Conservation (phyloP, 2,329 filamentous ascomycete species). For the Arthrobotrys pseudoclavata region DNA sequence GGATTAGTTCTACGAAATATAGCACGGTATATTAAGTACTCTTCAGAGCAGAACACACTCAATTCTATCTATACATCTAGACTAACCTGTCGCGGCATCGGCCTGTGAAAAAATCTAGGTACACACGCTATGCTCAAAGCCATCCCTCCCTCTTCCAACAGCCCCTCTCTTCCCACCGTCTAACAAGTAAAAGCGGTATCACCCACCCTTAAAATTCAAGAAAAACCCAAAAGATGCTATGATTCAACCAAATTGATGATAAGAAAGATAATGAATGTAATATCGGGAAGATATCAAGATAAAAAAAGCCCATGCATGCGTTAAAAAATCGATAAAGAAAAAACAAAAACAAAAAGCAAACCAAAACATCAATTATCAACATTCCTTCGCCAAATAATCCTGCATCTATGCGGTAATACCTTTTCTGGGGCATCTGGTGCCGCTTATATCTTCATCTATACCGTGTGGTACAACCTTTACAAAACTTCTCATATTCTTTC, state of each 20-base stretch:
- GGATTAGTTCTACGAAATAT: too few species aligned
- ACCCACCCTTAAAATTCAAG: background rate
- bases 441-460: slow-evolving; percentile 8
- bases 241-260: slow-evolving; percentile 5
- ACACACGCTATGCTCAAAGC: background rate
- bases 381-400: slow-evolving; percentile 16
- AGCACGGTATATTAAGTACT: too few species aligned
- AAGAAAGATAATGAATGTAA: background rate
- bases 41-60: too few species aligned
- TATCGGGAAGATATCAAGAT: background rate
- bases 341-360: background rate
- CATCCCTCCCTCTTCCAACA: background rate
- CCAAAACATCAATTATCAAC: background rate
- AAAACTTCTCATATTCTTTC: background rate
- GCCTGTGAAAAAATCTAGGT: slow-evolving; percentile 14
- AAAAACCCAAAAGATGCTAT: background rate
- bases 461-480: slow-evolving; percentile 12
- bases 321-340: background rate
- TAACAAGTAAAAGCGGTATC: background rate
- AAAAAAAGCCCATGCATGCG: background rate
- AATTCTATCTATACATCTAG: slow-evolving; percentile 15
- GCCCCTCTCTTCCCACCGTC: background rate
- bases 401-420: slow-evolving; percentile 5
- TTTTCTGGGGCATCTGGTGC: background rate
- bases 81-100: slow-evolving; percentile 3